phyloP scores from a whole-genome alignment of 73 alveolate species.

The Durusdinium trenchii region DNA sequence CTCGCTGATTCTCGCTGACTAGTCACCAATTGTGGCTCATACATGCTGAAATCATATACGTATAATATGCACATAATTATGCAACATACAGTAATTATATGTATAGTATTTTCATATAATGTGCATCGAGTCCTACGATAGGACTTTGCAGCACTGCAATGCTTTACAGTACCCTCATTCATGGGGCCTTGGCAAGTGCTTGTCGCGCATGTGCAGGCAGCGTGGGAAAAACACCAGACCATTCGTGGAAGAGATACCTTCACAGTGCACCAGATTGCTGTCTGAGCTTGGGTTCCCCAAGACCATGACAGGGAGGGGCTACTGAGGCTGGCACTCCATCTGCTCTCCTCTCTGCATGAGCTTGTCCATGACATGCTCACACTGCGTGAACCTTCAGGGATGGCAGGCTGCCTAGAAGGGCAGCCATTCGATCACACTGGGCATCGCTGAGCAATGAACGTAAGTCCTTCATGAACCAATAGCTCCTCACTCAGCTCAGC shows the following conservation, averaged over 20 bases:
- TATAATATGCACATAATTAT: no score
- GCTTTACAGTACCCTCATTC: no score
- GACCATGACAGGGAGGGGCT: neutral
- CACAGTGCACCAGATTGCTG: neutral
- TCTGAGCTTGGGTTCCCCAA: neutral
- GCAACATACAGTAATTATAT: no score
- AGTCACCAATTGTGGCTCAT: no score
- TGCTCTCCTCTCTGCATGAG: conserved; percentile 94
- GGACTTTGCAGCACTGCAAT: no score
- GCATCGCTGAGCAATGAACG: conserved; percentile 24
- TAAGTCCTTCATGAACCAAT: conserved; percentile 87
- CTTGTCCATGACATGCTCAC: conserved; percentile 93
- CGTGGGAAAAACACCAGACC: conserved; percentile 93
- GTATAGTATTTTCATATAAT: no score
- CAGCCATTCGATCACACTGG: neutral
- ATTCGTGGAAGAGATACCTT: conserved; percentile 92
- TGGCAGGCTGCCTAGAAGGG: neutral
- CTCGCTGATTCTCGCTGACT: no score
- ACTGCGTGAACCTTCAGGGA: conserved; percentile 48
- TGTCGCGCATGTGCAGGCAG: conserved; percentile 82
- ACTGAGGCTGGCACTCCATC: conserved; percentile 70
- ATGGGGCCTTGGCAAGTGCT: conserved; percentile 79
- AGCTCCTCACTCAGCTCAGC: conserved; percentile 37
- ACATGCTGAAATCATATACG: no score
- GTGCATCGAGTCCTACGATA: no score